phyloP scores from a whole-genome alignment of 2,329 filamentous ascomycete species.

The Diaporthe helianthi region DNA sequence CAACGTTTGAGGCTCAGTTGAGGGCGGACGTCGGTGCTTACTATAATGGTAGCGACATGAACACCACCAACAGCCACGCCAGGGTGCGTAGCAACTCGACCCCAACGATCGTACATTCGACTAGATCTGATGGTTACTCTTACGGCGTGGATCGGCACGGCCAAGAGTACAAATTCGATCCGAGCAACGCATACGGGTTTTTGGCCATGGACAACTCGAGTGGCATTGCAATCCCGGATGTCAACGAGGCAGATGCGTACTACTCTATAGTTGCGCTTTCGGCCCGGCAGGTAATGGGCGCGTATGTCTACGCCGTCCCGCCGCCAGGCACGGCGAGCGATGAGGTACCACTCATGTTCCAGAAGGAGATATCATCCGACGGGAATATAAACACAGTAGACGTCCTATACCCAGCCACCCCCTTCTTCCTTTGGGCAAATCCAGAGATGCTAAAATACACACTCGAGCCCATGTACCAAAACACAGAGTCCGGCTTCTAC shows the following conservation, averaged over 20 bases:
- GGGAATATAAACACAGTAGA: slow-evolving; percentile 86
- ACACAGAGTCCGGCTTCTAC: slow-evolving; percentile 81
- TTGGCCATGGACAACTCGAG: slow-evolving; percentile 73
- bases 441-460: slow-evolving; percentile 80
- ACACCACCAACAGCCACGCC: background rate
- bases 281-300: slow-evolving; percentile 79
- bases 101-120: background rate
- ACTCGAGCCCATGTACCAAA: slow-evolving; percentile 79
- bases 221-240: slow-evolving; percentile 69
- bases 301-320: slow-evolving; percentile 76
- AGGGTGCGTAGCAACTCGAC: background rate
- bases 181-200: slow-evolving; percentile 38
- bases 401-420: slow-evolving; percentile 84
- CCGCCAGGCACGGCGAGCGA: slow-evolving; percentile 46
- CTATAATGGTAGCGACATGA: slow-evolving; percentile 23
- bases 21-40: slow-evolving; percentile 29
- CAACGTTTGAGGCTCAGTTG: slow-evolving; percentile 32
- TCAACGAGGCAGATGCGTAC: slow-evolving; percentile 72
- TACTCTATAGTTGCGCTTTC: slow-evolving; percentile 81
- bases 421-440: slow-evolving; percentile 85
- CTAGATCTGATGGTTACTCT: background rate
- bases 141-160: slow-evolving; percentile 24
- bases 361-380: slow-evolving; percentile 85
- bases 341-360: slow-evolving; percentile 73
- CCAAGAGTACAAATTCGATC: slow-evolving; percentile 36